Base-by-base conservation (phyloP, 148 eudicot species). In the Heliamphora exappendiculata region DNA sequence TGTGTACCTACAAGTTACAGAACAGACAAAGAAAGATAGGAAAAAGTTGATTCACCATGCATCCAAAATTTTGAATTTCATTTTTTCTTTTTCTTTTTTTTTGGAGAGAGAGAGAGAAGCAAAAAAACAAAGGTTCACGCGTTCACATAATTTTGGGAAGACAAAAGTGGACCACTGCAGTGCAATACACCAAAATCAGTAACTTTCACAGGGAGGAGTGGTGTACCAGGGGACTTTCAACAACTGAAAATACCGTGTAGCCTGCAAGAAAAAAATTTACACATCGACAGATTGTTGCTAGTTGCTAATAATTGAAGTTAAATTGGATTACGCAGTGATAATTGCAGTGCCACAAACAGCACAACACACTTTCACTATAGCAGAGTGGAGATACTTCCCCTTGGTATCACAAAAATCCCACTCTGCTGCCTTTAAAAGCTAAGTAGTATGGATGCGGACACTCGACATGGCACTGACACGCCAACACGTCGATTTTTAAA, bases 181-280 rank as follows among this genome's bases (percentile, higher is more conserved):
- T 6, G 22, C 19, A 12, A 44, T n/a, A 55, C 57, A 44, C 53
- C 69, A 24, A 45, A 57, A 54, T 41, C 22, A 8, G 11, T n/a
- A 57, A 70, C 69, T 60, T 10, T 60, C 45, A 45, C 53, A 75
- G 74, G 59, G 66, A 65, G 77, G 69, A 72, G 22, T 16, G 51
- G 41, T 60, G 10, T 87, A 89, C 88, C 88, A 86, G 50, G 90
- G 86, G 69, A 86, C 79, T 39, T 66, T 81, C 58, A 75, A 73
- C 20, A 65, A 53, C 24, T 74, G 73, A 68, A 80, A 82, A 63
- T 78, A 50, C 54, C 13, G 20, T 22, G 85, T 84, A 57, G 81
- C 87, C 87, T 86, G 87, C 36, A 76, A 78, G 17, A 72, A n/a
- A 67, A 67, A 51, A 62, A 49, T 51, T 50, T n/a, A n/a, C n/a